Evolutionary conservation across 176 grass and related monocot genomes (phyloP).

Genomic region (Pontederia crassipes): DNA sequence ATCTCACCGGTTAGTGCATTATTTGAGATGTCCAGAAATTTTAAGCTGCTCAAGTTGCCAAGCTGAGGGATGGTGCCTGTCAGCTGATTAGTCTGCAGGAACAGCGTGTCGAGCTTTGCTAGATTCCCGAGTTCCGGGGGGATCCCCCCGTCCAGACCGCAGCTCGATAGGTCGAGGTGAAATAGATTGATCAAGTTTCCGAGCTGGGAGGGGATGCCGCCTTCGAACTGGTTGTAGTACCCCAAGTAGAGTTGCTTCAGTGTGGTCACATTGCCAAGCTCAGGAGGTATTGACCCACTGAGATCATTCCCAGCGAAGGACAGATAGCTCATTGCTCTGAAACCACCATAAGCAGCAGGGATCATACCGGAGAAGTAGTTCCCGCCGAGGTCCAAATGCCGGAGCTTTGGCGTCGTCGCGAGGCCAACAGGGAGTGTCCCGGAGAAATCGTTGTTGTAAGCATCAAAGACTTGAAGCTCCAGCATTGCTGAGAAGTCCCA

Average conservation of each 20-base stretch:
- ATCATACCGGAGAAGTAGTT: conserved; percentile 81
- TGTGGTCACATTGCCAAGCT: conserved; percentile 57
- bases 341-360: conserved; percentile 43
- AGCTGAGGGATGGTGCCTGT: conserved; percentile 52
- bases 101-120: conserved; percentile 65
- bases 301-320: conserved; percentile 22
- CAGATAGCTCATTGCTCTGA: conserved; percentile 44
- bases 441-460: conserved; percentile 86
- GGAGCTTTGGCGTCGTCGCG: conserved; percentile 35
- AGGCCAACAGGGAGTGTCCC: conserved; percentile 41
- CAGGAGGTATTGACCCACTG: conserved; percentile 41
- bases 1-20: conserved; percentile 62
- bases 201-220: conserved; percentile 60
- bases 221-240: conserved; percentile 72
- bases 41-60: conserved; percentile 43
- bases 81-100: conserved; percentile 66
- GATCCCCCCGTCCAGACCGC: conserved; percentile 60
- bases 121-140: conserved; percentile 45
- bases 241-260: conserved; percentile 63
- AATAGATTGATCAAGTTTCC: conserved; percentile 44
- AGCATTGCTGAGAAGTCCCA: conserved; percentile 19
- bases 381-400: conserved; percentile 76
- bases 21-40: conserved; percentile 86
- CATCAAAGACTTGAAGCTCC: conserved; percentile 55
- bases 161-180: conserved; percentile 63